Evolutionary conservation across 805 yeast genomes (phyloP), one percentile per base, ranked within the genome.

Genomic region (Candida maltosa): DNA sequence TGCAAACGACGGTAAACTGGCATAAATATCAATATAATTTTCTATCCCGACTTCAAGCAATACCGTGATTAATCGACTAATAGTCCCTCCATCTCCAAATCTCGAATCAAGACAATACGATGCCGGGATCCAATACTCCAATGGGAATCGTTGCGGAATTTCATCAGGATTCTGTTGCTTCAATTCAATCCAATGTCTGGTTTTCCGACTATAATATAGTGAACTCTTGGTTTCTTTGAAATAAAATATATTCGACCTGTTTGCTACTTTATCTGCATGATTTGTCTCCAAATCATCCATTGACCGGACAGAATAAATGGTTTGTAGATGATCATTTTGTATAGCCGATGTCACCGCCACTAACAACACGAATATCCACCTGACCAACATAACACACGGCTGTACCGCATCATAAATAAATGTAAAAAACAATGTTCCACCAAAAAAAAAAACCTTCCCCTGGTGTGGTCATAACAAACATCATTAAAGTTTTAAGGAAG

Each of bases 61-160:
- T 4, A 35, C 20, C 16, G n/a, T 27, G 14, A 38, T 26, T 6
- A 25, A 24, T 14, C 31, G 22, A 6, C 26, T 24, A 19, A 38
- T 11, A 16, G 19, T 21, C 20, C 42, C 42, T 7, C 42, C 32
- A 20, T 32, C 24, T 10, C 42, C 42, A 16, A 17, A 7, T 16
- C 23, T 30, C 3, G 42, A 34, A 18, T 33, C 34, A 6, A 38
- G 25, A 26, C 42, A 38, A 12, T 16, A 30, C 9, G 35, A 34
- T 12, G 33, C 29, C 3, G 42, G 42, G 4, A 38, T 16, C 42
- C 42, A 38, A 10, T 23, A 17, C n/a, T 26, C 7, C 16, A 26
- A 20, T 6, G 38, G 27, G 6, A 16, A 14, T 6, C 16, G 29
- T 8, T 26, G 25, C 11, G 33, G 11, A 10, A 16, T 19, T 12